These are phyloP conservation scores for Pseudocercospora eumusae DNA, from an alignment of 2,329 filamentous ascomycete genomes.

Conservation along the genomic window DNA sequence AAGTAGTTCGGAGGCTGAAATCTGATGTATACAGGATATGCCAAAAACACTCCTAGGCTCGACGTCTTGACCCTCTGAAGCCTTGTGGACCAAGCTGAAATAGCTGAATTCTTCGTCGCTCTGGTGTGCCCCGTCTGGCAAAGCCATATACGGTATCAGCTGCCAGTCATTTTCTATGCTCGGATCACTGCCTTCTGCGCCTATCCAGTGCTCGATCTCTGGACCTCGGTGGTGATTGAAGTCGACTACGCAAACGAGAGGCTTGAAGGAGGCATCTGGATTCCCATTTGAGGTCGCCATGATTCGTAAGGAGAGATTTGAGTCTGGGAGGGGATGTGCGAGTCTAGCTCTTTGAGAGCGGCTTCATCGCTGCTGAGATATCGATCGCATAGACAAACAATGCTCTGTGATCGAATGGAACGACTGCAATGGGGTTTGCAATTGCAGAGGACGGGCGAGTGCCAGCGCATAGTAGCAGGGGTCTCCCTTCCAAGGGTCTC, in stretches of 20 bases:
- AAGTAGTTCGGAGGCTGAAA: constrained; percentile 75
- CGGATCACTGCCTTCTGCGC: constrained; percentile 73
- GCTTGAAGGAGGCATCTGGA: constrained; percentile 41
- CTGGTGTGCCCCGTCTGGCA: constrained; percentile 94
- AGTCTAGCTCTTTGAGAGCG: neutral
- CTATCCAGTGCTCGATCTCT: constrained; percentile 92
- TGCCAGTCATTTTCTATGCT: constrained; percentile 85
- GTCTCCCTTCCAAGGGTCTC: neutral
- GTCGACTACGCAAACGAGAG: constrained; percentile 55
- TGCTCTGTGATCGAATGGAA: neutral
- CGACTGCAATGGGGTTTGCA: neutral
- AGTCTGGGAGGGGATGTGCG: neutral
- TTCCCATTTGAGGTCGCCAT: constrained; percentile 11
- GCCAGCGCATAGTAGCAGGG: constrained; percentile 3
- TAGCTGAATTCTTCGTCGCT: constrained; percentile 97
- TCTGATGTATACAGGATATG: constrained; percentile 90
- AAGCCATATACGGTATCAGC: constrained; percentile 90
- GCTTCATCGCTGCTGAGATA: neutral
- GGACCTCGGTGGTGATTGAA: constrained; percentile 68
- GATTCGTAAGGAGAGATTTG: neutral
- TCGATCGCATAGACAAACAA: neutral
- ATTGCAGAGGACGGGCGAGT: neutral
- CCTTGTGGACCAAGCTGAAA: constrained; percentile 73
- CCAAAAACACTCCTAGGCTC: constrained; percentile 70
- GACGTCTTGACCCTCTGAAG: constrained; percentile 31